A percentile compares a stretch with the other conserved stretches of the same genome.
Conservation (phyloP, 129 eudicot genomes). For the Logfia minima region DNA sequence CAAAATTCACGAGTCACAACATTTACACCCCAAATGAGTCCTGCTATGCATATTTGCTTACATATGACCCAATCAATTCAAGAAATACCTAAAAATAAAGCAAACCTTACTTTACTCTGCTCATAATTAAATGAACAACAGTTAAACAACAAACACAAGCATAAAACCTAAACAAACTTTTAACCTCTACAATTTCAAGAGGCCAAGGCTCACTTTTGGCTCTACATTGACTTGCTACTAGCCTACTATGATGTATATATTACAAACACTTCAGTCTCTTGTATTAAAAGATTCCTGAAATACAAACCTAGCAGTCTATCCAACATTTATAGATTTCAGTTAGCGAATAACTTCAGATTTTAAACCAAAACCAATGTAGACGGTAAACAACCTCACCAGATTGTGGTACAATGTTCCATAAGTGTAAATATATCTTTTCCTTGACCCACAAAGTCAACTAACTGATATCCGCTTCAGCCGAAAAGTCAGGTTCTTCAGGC, state of each 20-base stretch:
- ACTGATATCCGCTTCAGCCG: conserved; percentile 62
- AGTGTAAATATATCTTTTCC: conserved; percentile 10
- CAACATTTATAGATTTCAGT: conserved; percentile 2
- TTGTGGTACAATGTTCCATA: conserved; percentile 9
- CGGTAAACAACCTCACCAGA: conserved; percentile 10
- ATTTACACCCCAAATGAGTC: not conserved
- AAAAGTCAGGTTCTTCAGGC: conserved; percentile 98
- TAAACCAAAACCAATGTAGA: conserved; percentile 28
- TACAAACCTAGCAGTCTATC: not conserved
- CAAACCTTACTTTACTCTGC: not conserved
- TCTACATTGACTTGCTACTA: conserved; percentile 27
- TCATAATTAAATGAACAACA: not conserved
- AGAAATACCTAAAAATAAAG: conserved; percentile 56
- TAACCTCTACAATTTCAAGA: conserved; percentile 10
- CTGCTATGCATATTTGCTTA: not conserved
- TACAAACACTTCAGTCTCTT: conserved; percentile 19
- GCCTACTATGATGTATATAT: not conserved
- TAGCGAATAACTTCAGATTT: conserved; percentile 16
- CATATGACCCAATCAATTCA: conserved; percentile 17
- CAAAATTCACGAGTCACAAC: not conserved
- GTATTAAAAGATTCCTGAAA: not conserved
- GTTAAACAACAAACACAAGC: not conserved
- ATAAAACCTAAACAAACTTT: not conserved
- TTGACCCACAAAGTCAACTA: conserved; percentile 26
- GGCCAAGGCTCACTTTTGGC: not conserved